Base-by-base conservation (phyloP, 2,329 filamentous ascomycete genomes). In the Arachnopeziza araneosa region DNA sequence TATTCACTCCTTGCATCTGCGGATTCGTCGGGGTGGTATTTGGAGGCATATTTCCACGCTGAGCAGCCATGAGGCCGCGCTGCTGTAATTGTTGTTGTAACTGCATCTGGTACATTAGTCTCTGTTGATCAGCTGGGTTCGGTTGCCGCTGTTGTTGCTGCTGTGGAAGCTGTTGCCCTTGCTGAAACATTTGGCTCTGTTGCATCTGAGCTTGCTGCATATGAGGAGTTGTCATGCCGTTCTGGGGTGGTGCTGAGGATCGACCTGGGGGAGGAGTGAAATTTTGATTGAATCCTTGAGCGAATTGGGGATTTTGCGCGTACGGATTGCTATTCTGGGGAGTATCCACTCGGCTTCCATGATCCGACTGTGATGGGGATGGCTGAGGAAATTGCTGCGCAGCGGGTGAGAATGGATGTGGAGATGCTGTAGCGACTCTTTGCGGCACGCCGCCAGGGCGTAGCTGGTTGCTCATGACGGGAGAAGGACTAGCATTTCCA, bases 361-460 rank as follows among this genome's bases (percentile, higher is more conserved):
- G 88, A 63, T 95, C 90, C 24, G 89, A 88, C 5, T 89, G 85
- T 19, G 88, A 84, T 12, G 91, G 90, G 2, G 91, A 95, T 61
- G 87, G 82, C 70, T 93, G 89, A 19, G 83, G 83, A 68, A 91
- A 90, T 70, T 89, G 88, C 67, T 89, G 87, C 32, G 83, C 82
- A 60, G 87, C 86, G 19, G 90, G 89, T 1, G 90, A 93, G 73
- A 96, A 96, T 0, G 91, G 91, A 74, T 95, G 93, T 2, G 95
- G 93, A 32, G 95, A 98, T 51, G 91, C 89, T 52, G 93, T 97
- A 66, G 92, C 89, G 74, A 98, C 91, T 70, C 92, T 81, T 72
- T 92, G 90, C 49, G 88, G 87, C 17, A 89, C 86, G 68, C 83
- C 83, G 70, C 89, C 84, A 36, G 86, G 83, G 63, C 86, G 84